These are phyloP conservation scores for Aspergillus sojae DNA, from an alignment of 2,329 filamentous ascomycete species.

Conservation along the genomic window DNA sequence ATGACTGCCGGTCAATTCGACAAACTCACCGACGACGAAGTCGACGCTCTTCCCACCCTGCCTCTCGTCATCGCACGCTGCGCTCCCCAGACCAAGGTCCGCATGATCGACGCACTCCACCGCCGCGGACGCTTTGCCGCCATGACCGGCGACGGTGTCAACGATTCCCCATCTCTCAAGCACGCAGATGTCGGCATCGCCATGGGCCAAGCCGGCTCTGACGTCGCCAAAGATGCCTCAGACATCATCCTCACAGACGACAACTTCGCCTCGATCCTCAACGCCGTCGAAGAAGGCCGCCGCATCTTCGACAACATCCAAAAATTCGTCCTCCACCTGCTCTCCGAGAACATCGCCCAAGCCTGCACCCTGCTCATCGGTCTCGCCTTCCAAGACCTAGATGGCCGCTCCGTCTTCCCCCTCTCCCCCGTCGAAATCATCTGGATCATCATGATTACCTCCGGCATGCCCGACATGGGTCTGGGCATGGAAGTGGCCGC, in stretches of 20 bases:
- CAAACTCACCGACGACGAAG: constrained; percentile 69
- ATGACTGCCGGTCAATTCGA: constrained; percentile 77
- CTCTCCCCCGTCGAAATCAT: constrained; percentile 81
- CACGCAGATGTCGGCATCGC: constrained; percentile 81
- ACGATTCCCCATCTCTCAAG: constrained; percentile 79
- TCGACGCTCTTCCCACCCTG: constrained; percentile 59
- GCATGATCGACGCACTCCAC: constrained; percentile 69
- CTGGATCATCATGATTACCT: constrained; percentile 91
- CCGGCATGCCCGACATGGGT: constrained; percentile 81
- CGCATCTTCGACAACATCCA: constrained; percentile 86
- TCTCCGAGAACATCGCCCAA: constrained; percentile 79
- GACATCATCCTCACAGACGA: constrained; percentile 72
- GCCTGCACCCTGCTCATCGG: constrained; percentile 78
- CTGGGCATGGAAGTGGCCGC: constrained; percentile 75
- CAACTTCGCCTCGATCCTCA: constrained; percentile 81
- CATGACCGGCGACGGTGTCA: constrained; percentile 86
- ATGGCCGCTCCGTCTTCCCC: constrained; percentile 75
- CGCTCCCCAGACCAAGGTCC: constrained; percentile 67
- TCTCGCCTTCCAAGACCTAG: constrained; percentile 72
- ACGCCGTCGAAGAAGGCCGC: constrained; percentile 77
- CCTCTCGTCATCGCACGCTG: constrained; percentile 60
- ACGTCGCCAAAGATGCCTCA: constrained; percentile 71
- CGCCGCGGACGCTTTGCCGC: constrained; percentile 69
- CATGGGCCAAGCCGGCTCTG: constrained; percentile 76
- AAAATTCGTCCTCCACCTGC: constrained; percentile 77